Conservation (phyloP, 306 rosid genomes). For the Rosa persica region DNA sequence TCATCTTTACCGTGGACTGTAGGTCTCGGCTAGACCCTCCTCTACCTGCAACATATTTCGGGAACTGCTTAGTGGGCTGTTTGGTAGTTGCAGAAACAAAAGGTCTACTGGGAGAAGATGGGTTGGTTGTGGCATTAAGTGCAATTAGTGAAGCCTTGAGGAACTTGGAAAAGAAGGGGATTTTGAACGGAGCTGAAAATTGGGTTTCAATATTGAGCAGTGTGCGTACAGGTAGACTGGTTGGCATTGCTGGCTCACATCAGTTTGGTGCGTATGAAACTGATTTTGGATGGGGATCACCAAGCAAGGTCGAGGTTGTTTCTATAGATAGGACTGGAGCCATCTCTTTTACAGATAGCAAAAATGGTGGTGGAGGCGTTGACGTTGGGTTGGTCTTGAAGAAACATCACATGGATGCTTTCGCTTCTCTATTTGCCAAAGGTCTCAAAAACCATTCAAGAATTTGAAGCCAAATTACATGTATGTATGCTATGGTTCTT, state of each 20-base stretch:
- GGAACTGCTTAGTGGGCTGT: conserved; percentile 15
- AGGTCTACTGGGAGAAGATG: conserved; percentile 22
- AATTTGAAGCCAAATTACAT: background rate
- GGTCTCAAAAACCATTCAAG: conserved; percentile 1
- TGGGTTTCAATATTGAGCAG: conserved; percentile 18
- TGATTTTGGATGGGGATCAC: conserved; percentile 46
- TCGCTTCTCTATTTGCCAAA: conserved; percentile 13
- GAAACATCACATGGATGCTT: conserved; percentile 17
- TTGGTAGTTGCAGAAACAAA: background rate
- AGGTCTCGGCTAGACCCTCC: conserved; percentile 24
- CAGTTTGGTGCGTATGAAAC: conserved; percentile 22
- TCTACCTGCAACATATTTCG: conserved; percentile 16
- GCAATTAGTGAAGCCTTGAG: conserved; percentile 1
- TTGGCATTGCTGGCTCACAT: conserved; percentile 36
- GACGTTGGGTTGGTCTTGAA: conserved; percentile 24
- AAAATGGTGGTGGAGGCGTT: conserved; percentile 31
- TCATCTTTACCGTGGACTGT: background rate
- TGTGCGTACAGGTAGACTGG: background rate
- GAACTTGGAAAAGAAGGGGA: background rate
- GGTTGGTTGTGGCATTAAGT: conserved; percentile 3
- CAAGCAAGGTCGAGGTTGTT: conserved; percentile 27
- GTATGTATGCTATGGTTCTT: background rate
- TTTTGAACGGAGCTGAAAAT: conserved; percentile 16
- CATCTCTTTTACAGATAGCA: background rate
- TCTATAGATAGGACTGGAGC: conserved; percentile 12